These are phyloP conservation scores for Pseudocercospora fuligena DNA, from an alignment of 2,329 filamentous ascomycete species.

Conservation along the genomic window DNA sequence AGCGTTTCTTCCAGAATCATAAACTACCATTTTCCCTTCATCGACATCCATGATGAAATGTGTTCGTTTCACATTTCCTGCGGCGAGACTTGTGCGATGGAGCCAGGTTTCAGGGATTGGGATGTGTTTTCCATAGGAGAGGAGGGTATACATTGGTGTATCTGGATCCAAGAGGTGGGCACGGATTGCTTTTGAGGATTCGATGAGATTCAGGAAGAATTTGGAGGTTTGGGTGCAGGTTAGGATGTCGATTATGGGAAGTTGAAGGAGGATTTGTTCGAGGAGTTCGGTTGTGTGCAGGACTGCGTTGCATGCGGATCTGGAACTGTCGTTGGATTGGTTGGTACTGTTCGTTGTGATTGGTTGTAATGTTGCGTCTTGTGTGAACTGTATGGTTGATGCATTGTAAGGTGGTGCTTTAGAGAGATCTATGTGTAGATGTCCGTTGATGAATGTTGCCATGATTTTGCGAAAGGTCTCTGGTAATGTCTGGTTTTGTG, in stretches of 20 bases:
- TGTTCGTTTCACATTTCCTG: not conserved
- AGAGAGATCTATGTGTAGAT: not conserved
- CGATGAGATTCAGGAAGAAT: not conserved
- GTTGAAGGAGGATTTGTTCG: not conserved
- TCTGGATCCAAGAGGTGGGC: not conserved
- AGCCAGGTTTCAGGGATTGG: not conserved
- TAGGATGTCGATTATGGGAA: not conserved
- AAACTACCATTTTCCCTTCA: not conserved
- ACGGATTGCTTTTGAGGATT: not conserved
- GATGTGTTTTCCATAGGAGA: not conserved
- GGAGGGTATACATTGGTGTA: not conserved
- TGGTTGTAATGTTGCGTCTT: not conserved
- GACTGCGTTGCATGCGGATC: not conserved
- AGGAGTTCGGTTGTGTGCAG: not conserved
- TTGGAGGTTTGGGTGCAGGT: not conserved
- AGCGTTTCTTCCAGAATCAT: not conserved
- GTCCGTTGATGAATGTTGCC: not conserved
- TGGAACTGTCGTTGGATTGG: no score
- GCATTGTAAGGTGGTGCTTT: not conserved
- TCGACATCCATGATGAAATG: not conserved
- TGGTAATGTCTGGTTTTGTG: no score
- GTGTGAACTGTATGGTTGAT: not conserved
- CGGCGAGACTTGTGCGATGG: not conserved
- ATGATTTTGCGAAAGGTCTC: not conserved
- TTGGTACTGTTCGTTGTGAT: not conserved